phyloP scores from a whole-genome alignment of 345 rosid genomes.

The Salix suchowensis region DNA sequence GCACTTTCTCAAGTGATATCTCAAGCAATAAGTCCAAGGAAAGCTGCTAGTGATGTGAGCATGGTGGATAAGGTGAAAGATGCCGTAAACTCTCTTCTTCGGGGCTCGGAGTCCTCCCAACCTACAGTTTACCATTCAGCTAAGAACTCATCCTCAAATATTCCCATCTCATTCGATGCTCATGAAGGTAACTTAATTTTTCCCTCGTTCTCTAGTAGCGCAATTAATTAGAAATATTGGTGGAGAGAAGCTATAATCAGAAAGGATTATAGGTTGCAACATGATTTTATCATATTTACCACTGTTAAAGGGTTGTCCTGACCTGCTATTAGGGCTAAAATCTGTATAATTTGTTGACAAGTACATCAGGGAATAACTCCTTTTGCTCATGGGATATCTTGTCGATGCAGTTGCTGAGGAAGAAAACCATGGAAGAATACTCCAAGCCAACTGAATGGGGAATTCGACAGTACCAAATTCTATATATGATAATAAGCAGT shows the following conservation, averaged over 20 bases:
- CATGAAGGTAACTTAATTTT: conserved; percentile 36
- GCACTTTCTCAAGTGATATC: conserved; percentile 61
- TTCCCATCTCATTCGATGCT: conserved; percentile 34
- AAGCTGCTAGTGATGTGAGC: conserved; percentile 29
- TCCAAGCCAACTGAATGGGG: conserved; percentile 51
- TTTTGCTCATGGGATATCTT: background rate
- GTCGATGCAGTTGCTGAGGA: conserved; percentile 47
- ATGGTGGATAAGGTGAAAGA: conserved; percentile 45
- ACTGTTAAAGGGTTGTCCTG: background rate
- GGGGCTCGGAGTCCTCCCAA: conserved; percentile 24
- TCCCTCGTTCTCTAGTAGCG: background rate
- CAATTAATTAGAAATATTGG: background rate
- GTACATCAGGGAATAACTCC: background rate
- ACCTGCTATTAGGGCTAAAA: background rate
- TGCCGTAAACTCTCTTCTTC: conserved; percentile 46
- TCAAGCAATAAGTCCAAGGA: conserved; percentile 56
- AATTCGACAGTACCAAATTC: background rate
- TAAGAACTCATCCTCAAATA: conserved; percentile 22
- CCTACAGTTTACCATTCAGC: conserved; percentile 20
- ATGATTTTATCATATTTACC: background rate
- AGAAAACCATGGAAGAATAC: conserved; percentile 52
- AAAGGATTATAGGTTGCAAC: background rate
- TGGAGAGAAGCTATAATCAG: background rate
- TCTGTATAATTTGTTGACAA: background rate
- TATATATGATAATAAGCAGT: background rate